These are phyloP conservation scores for Penicillium cosmopolitanum DNA, from an alignment of 495 filamentous ascomycete genomes.

Conservation along the genomic window DNA sequence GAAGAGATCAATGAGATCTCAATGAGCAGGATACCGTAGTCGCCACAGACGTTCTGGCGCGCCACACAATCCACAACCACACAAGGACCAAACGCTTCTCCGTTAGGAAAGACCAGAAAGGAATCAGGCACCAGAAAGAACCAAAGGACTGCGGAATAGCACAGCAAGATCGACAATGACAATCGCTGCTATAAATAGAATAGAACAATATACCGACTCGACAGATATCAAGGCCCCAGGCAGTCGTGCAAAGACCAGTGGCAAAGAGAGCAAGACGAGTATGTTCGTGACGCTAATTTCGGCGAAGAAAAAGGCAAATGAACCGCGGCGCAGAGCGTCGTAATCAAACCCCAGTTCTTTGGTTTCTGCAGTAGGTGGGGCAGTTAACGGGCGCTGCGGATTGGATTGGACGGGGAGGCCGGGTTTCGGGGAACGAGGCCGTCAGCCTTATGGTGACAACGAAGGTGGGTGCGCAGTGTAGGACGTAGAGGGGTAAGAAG, in stretches of 20 bases:
- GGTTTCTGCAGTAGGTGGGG: constrained; percentile 23
- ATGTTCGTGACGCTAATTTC: not conserved
- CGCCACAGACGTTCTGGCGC: not conserved
- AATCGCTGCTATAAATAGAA: no score
- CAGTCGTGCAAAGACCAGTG: no score
- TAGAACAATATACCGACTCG: no score
- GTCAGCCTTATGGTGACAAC: constrained; percentile 25
- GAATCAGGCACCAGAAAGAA: no score
- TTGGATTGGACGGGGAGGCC: constrained; percentile 26
- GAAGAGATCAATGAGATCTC: not conserved
- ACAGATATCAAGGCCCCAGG: no score
- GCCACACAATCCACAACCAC: not conserved
- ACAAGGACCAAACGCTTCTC: not conserved
- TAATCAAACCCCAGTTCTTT: constrained; percentile 12
- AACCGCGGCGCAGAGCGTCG: constrained; percentile 9
- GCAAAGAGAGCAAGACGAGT: no score
- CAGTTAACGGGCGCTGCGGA: constrained; percentile 4
- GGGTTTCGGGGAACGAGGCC: constrained; percentile 23
- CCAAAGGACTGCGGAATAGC: no score
- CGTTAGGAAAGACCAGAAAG: no score
- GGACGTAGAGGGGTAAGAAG: constrained; percentile 2
- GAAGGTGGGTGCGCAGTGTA: not conserved
- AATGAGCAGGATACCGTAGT: not conserved
- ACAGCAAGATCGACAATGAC: no score
- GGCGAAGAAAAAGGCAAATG: constrained; percentile 12